These are phyloP conservation scores for Priceomyces medius DNA, from an alignment of 805 yeast genomes.

Conservation along the genomic window DNA sequence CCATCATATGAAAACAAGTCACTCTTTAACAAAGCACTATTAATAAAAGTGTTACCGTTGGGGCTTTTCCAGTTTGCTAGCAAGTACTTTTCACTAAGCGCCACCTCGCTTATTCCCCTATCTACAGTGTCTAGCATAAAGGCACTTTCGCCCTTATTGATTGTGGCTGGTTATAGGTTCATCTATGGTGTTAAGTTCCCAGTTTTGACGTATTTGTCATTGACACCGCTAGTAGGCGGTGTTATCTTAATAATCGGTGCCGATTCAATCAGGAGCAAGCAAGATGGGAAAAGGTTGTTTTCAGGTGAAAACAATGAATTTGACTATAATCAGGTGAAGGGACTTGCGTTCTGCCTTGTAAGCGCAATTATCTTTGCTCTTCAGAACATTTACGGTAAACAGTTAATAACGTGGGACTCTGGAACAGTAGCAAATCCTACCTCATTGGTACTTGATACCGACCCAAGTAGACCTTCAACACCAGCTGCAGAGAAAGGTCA, in stretches of 20 bases:
- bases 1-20: slow-evolving; percentile 36
- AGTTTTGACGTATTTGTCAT: slow-evolving; percentile 48
- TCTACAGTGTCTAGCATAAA: slow-evolving; percentile 72
- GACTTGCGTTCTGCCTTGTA: slow-evolving; percentile 64
- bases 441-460: slow-evolving; percentile 27
- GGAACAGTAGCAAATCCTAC: slow-evolving; percentile 25
- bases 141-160: slow-evolving; percentile 62
- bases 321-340: slow-evolving; percentile 45
- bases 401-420: slow-evolving; percentile 59
- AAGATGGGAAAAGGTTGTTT: slow-evolving; percentile 7
- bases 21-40: slow-evolving; percentile 25
- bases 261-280: slow-evolving; percentile 17
- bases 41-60: slow-evolving; percentile 55
- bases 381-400: slow-evolving; percentile 85
- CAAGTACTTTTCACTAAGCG: slow-evolving; percentile 59
- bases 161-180: slow-evolving; percentile 55
- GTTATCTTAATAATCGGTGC: slow-evolving; percentile 48
- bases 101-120: slow-evolving; percentile 63
- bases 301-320: slow-evolving; percentile 11
- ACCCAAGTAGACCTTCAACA: slow-evolving; percentile 16
- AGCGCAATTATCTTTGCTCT: slow-evolving; percentile 77
- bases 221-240: slow-evolving; percentile 52
- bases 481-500: slow-evolving; percentile 9
- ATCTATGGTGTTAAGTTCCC: slow-evolving; percentile 53
- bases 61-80: slow-evolving; percentile 68